phyloP scores from a whole-genome alignment of 2,329 filamentous ascomycete species.

The Fusarium sp. region DNA sequence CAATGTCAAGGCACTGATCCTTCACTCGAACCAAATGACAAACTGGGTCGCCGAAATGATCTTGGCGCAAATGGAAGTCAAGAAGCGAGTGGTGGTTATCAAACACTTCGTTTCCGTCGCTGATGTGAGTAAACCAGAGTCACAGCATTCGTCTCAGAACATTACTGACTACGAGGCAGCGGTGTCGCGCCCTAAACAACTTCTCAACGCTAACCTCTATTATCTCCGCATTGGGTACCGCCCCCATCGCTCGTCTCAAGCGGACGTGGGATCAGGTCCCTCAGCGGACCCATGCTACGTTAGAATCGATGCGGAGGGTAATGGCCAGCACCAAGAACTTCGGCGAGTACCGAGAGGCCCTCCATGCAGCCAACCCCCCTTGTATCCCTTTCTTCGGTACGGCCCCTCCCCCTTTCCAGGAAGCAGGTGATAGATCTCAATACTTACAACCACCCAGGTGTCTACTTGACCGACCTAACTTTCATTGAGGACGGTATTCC shows the following conservation, averaged over 20 bases:
- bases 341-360: conserved; percentile 92
- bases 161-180: conserved; percentile 66
- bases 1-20: conserved; percentile 95
- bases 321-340: conserved; percentile 99
- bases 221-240: conserved; percentile 94
- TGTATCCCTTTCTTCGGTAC: conserved; percentile 98
- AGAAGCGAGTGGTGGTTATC: conserved; percentile 96
- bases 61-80: conserved; percentile 91
- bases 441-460: conserved; percentile 69
- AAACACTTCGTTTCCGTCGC: conserved; percentile 98
- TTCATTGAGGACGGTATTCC: conserved; percentile 99
- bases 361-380: conserved; percentile 93
- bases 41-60: conserved; percentile 99
- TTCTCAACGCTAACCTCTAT: conserved; percentile 98
- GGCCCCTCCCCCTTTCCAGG: conserved; percentile 40
- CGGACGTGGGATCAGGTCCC: conserved; percentile 96
- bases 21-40: conserved; percentile 98
- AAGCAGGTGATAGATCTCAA: not conserved
- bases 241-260: conserved; percentile 93
- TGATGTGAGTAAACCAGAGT: conserved; percentile 76
- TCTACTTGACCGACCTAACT: conserved; percentile 96
- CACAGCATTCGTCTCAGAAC: not conserved
- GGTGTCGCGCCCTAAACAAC: conserved; percentile 94
- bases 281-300: conserved; percentile 81
- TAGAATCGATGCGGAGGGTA: conserved; percentile 92